Percentiles rank a stretch among this genome's conserved stretches.
Conservation (phyloP, 371 early-diverging fungal species). For the Mucor irregularis region DNA sequence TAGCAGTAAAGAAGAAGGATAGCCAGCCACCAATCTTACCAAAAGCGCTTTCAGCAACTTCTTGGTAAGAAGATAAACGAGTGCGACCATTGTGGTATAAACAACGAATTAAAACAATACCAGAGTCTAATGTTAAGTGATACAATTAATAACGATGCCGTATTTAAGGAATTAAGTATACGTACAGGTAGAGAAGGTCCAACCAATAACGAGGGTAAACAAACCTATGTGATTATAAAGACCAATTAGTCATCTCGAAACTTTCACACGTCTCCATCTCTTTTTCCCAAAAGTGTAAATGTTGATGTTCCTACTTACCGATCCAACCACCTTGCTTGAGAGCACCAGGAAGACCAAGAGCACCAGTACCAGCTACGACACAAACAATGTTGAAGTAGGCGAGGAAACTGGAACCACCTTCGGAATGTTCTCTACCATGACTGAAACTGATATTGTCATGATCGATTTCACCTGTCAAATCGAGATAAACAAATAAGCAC, state of each 20-base stretch:
- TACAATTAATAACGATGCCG: conserved; percentile 65
- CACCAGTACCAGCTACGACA: conserved; percentile 86
- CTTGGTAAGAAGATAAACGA: conserved; percentile 44
- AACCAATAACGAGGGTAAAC: conserved; percentile 38
- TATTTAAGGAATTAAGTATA: too few relatives aligned
- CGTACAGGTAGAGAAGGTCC: conserved; percentile 47
- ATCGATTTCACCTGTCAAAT: conserved; percentile 1
- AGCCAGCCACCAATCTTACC: conserved; percentile 61
- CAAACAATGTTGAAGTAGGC: conserved; percentile 73
- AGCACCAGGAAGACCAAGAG: conserved; percentile 82
- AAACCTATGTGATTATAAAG: conserved; percentile 19
- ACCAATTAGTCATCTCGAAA: not conserved
- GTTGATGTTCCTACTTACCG: conserved; percentile 36
- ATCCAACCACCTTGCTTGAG: conserved; percentile 85
- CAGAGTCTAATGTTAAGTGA: conserved; percentile 73
- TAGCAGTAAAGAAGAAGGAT: conserved; percentile 66
- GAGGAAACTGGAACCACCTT: conserved; percentile 39
- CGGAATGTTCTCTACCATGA: conserved; percentile 38
- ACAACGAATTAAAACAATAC: conserved; percentile 71
- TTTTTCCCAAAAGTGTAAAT: not conserved
- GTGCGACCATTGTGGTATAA: conserved; percentile 66
- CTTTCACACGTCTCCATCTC: not conserved
- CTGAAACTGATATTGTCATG: conserved; percentile 21
- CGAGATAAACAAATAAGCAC: not conserved
- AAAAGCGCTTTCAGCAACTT: conserved; percentile 67